Percentiles rank a stretch among this genome's conserved stretches.
Conservation (phyloP, 2,329 filamentous ascomycete genomes). For the Arachnomyces sp. region DNA sequence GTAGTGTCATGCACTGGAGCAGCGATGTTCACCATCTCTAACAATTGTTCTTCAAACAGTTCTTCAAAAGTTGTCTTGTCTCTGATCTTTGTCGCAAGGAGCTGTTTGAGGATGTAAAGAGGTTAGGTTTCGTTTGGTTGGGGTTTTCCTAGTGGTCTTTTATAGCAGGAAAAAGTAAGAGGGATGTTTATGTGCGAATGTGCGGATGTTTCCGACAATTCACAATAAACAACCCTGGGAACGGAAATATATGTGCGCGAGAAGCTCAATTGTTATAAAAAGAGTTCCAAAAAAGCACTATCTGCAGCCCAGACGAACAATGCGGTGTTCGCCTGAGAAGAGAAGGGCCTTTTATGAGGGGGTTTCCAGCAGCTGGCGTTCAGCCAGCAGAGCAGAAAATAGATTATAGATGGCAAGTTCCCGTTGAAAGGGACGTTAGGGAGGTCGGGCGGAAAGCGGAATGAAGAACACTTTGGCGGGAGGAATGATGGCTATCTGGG, state of each 20-base stretch:
- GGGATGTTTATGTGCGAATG: no score
- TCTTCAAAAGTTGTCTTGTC: no score
- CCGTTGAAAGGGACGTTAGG: slow-evolving; percentile 68
- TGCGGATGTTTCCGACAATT: no score
- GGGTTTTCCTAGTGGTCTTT: no score
- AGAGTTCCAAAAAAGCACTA: slow-evolving; percentile 55
- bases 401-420: slow-evolving; percentile 32
- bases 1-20: slow-evolving; percentile 74
- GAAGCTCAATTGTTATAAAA: slow-evolving; percentile 1
- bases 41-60: slow-evolving; percentile 13
- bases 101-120: no score
- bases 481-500: slow-evolving; percentile 73
- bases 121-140: no score
- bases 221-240: no score
- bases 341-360: slow-evolving; percentile 79
- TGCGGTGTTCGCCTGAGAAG: slow-evolving; percentile 87
- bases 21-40: slow-evolving; percentile 76
- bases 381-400: slow-evolving; percentile 60
- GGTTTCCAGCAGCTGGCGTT: slow-evolving; percentile 61
- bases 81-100: slow-evolving; percentile 7
- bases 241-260: neutral
- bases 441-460: slow-evolving; percentile 74
- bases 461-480: slow-evolving; percentile 73
- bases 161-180: no score
- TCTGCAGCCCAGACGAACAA: slow-evolving; percentile 96